Base-by-base conservation (phyloP, 2,329 filamentous ascomycete genomes). In the Nemania serpens region DNA sequence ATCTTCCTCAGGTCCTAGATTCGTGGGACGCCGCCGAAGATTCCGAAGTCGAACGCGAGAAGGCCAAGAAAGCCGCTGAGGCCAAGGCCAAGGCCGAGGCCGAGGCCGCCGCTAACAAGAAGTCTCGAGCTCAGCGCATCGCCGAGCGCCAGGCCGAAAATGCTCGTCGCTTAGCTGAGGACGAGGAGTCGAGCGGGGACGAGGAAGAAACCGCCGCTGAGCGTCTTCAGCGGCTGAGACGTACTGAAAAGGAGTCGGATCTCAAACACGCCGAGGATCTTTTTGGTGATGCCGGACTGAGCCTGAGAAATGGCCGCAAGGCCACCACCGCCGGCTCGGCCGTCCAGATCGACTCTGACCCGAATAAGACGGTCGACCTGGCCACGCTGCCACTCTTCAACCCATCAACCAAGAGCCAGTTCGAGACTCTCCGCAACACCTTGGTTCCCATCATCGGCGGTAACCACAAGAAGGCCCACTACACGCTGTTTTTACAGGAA, bases 11-110 rank as follows among this genome's bases (percentile, higher is more conserved):
- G 89, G 91, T 98, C 59, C 86, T 97, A 73, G 95, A 99, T 62
- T 94, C 91, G 36, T 99, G 95, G 95, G 93, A 98, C 73, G 94
- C 91, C 60, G 93, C 91, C 69, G 95, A 98, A 74, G 95, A 99
- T 80, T 97, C 93, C 64, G 95, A 99, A 72, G 94, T 88, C 70
- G 95, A 99, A 82, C 91, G 93, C 71, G 93, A 97, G 78, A 99
- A 98, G 83, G 91, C 86, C 29, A 91, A 90, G 78, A 95, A 94
- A 80, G 92, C 88, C 52, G 89, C 84, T 5, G 93, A 91, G 73
- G 90, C 87, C 55, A 96, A 96, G 78, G 91, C 90, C 60, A 96
- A 96, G 78, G 93, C 91, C 29, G 92, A 93, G 0, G 93, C 91
- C 46, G 91, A 92, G 71, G 92, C 92, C 7, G 91, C 91, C 45